phyloP scores from a whole-genome alignment of 768 basidiomycete species.

The Agaricus sinodeliciosus region DNA sequence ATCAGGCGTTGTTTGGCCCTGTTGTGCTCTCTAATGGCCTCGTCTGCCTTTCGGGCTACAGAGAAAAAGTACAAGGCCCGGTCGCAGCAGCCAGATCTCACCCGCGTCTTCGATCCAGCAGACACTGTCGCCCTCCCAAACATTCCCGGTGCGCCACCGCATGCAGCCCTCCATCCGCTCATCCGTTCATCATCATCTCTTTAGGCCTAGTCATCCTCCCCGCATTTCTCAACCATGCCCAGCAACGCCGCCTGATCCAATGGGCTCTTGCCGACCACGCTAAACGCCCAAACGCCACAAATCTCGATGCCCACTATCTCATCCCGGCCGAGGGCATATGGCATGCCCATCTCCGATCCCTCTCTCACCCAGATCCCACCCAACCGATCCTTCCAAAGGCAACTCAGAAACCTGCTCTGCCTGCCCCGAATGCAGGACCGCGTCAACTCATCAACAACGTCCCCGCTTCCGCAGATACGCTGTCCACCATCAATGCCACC shows the following conservation, averaged over 20 bases:
- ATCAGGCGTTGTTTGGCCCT: slow-evolving; percentile 23
- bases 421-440: slow-evolving; percentile 35
- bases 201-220: slow-evolving; percentile 85
- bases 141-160: slow-evolving; percentile 45
- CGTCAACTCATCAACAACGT: slow-evolving; percentile 67
- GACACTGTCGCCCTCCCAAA: slow-evolving; percentile 38
- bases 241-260: slow-evolving; percentile 62
- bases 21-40: slow-evolving; percentile 22
- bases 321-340: slow-evolving; percentile 77
- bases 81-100: slow-evolving; percentile 73
- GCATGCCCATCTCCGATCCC: slow-evolving; percentile 45
- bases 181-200: neutral
- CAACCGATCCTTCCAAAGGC: slow-evolving; percentile 41
- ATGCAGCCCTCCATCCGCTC: neutral
- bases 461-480: slow-evolving; percentile 53
- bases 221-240: slow-evolving; percentile 49
- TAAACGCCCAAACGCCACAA: slow-evolving; percentile 76
- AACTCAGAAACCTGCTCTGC: slow-evolving; percentile 12
- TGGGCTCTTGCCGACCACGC: slow-evolving; percentile 79
- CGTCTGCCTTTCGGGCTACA: slow-evolving; percentile 62
- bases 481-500: slow-evolving; percentile 41
- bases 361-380: slow-evolving; percentile 23
- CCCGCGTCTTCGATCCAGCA: slow-evolving; percentile 61
- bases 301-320: slow-evolving; percentile 80
- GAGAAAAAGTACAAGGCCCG: slow-evolving; percentile 79